A percentile compares a stretch with the other conserved stretches of the same genome.
Conservation (phyloP, 1,284 basidiomycete species). For the Vanrija humicola region DNA sequence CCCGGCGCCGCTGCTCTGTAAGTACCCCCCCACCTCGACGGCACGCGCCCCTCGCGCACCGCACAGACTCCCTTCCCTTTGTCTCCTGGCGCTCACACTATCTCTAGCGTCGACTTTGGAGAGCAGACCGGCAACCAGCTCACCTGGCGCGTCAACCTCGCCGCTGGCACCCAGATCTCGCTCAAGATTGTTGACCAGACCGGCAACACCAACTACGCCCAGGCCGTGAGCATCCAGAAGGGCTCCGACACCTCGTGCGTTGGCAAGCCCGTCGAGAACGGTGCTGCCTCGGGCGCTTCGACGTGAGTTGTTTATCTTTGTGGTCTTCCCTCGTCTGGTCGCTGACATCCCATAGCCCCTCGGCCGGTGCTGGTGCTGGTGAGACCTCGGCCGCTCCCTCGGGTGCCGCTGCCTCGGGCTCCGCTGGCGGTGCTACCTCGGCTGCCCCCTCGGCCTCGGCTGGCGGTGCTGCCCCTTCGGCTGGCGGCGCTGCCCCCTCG, state of each 20-base stretch:
- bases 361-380: conserved; percentile 6
- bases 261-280: background rate
- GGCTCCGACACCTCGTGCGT: conserved; percentile 21
- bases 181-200: conserved; percentile 35
- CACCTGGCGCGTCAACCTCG: conserved; percentile 65
- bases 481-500: conserved; percentile 10
- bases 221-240: conserved; percentile 21
- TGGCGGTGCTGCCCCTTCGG: background rate
- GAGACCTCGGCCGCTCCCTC: background rate
- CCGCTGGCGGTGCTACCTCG: conserved; percentile 6
- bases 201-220: conserved; percentile 33
- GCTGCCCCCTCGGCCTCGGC: background rate
- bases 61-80: background rate
- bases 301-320: background rate
- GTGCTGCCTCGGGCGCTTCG: background rate
- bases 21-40: conserved; percentile 10
- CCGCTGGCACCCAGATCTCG: conserved; percentile 50
- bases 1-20: conserved; percentile 56
- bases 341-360: background rate
- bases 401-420: conserved; percentile 9
- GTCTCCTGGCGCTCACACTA: background rate
- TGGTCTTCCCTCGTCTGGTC: background rate
- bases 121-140: conserved; percentile 48
- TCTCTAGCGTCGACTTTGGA: conserved; percentile 28
- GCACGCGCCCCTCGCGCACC: background rate